Base-by-base conservation (phyloP, 306 rosid genomes). In the Cajanus cajan region DNA sequence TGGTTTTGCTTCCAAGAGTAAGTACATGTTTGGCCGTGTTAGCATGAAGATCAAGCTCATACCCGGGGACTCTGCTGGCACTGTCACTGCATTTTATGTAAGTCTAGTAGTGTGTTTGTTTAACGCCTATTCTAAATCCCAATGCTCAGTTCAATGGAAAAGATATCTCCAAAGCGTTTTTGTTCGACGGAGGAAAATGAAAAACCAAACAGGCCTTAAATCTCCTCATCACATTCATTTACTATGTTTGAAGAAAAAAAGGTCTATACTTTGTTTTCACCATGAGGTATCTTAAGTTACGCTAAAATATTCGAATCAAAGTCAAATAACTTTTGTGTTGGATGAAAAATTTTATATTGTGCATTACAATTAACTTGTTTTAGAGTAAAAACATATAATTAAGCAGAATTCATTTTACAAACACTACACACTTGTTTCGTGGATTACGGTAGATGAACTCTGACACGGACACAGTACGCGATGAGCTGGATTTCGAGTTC, bases 31-130 rank as follows among this genome's bases (percentile, higher is more conserved):
- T 61, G 98, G 98, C 9, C 96, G 92, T 45, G 91, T 92, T 74
- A 92, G 96, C 90, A 95, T 95, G 96, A 92, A 92, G 90, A 90
- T 95, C 93, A 95, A 95, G 78, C 97, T 95, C 68, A 19, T 92
- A 25, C 89, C 94, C 0, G 98, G 97, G 7, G 98, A 95, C 81
- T 95, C 98, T 22, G 98, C 98, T 0, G 98, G 98, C 22, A 95
- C 98, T 0, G 98, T 95, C 37, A 91, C 98, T 14, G 98, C 98
- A 45, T 95, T 95, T 77, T 95, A 95, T 73, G 98, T 95, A 67
- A 51, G 40, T 31, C 31, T 28, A 28, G 3, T 28, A 28, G 2
- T 28, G 31, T 28, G 31, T 28, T 28, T 28, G 31, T 3, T 28
- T 28, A 28, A 28, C 3, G 31, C 31, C 31, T 28, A 28, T 28